These are phyloP conservation scores for Lachancea sp. DNA, from an alignment of 805 yeast species.

Conservation along the genomic window DNA sequence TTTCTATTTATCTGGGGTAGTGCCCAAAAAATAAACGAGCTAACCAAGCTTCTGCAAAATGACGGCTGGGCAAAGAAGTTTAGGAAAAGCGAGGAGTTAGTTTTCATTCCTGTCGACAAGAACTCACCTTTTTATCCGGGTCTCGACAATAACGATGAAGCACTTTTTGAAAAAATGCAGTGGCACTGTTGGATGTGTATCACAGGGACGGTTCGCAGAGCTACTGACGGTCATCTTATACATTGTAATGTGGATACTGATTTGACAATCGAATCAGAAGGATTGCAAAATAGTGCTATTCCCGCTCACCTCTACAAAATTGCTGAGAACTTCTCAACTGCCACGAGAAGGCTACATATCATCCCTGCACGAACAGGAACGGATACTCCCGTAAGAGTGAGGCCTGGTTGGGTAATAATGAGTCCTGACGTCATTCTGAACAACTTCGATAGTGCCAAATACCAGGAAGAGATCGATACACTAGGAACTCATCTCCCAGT, in stretches of 20 bases:
- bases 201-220: conserved; percentile 86
- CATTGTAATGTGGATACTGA: conserved; percentile 93
- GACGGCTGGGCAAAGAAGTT: conserved; percentile 60
- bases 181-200: conserved; percentile 99
- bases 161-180: conserved; percentile 61
- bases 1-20: conserved; percentile 85
- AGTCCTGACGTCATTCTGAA: conserved; percentile 76
- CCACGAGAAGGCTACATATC: conserved; percentile 77
- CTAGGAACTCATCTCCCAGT: conserved; percentile 58
- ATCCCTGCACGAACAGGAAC: conserved; percentile 68
- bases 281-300: conserved; percentile 41
- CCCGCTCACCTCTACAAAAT: conserved; percentile 75
- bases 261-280: conserved; percentile 56
- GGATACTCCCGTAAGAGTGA: conserved; percentile 53
- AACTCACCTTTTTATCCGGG: conserved; percentile 62
- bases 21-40: conserved; percentile 59
- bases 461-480: conserved; percentile 38
- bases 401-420: conserved; percentile 89
- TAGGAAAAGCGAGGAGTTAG: conserved; percentile 84
- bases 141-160: conserved; percentile 42
- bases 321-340: conserved; percentile 83
- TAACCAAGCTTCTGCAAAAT: conserved; percentile 47
- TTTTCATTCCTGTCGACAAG: conserved; percentile 66
- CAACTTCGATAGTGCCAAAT: conserved; percentile 51
- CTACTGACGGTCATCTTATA: conserved; percentile 75